A percentile compares a stretch with the other conserved stretches of the same genome.
phyloP scores from a whole-genome alignment of 495 filamentous ascomycete species.

The Cryomyces minteri region DNA sequence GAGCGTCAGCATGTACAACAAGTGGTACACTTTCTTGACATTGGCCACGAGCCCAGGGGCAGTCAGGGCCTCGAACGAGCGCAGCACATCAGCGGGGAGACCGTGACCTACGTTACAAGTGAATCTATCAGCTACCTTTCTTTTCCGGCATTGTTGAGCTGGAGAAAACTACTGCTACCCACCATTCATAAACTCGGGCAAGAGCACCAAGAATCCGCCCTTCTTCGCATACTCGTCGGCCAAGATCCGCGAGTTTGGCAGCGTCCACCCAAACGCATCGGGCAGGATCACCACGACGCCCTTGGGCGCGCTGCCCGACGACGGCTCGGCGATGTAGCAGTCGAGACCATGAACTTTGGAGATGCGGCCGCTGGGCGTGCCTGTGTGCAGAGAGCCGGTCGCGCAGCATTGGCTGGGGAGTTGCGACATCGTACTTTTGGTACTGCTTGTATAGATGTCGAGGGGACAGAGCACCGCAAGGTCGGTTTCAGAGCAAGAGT shows the following conservation, averaged over 20 bases:
- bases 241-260: constrained; percentile 15
- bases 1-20: constrained; percentile 5
- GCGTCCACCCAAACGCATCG: constrained; percentile 15
- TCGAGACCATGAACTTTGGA: constrained; percentile 14
- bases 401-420: constrained; percentile 10
- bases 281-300: constrained; percentile 17
- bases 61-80: constrained; percentile 9
- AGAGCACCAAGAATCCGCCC: constrained; percentile 7
- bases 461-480: no score
- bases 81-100: constrained; percentile 5
- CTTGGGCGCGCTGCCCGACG: constrained; percentile 5
- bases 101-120: constrained; percentile 1
- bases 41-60: constrained; percentile 7
- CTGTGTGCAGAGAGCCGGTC: constrained; percentile 14
- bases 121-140: no score
- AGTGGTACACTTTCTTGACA: constrained; percentile 9
- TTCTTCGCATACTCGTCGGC: constrained; percentile 13
- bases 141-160: no score
- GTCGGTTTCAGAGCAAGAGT: no score
- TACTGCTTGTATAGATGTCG: no score
- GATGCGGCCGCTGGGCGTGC: constrained; percentile 10
- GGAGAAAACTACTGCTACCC: background rate
- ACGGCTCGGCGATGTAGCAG: constrained; percentile 13
- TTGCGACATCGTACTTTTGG: no score
- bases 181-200: constrained; percentile 14